A percentile compares a stretch with the other conserved stretches of the same genome.
Evolutionary conservation across 108 stramenopile species (phyloP).

Genomic region (Nannochloropsis gaditana): DNA sequence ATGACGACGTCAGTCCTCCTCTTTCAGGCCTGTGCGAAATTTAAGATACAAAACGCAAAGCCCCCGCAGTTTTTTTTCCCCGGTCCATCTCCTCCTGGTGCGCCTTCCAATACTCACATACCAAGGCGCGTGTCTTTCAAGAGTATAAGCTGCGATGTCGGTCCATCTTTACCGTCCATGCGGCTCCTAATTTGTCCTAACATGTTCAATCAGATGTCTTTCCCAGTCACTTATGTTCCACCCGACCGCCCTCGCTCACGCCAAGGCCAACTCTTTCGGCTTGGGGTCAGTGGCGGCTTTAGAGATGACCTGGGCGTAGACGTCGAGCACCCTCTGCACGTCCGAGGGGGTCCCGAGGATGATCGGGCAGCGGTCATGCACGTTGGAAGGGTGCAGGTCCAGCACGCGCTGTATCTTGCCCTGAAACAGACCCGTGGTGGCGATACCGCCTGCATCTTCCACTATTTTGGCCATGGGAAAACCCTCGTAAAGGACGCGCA

Average conservation of each 20-base stretch:
- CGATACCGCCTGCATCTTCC: slow-evolving; percentile 93
- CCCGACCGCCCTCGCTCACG: background rate
- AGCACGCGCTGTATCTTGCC: slow-evolving; percentile 78
- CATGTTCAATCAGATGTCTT: no score
- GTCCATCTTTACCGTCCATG: no score
- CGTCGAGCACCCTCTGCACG: background rate
- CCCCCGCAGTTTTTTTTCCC: no score
- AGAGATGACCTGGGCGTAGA: background rate
- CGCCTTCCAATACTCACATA: no score
- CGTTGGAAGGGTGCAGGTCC: slow-evolving; percentile 75
- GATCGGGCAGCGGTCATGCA: slow-evolving; percentile 95
- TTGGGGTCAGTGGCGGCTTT: background rate
- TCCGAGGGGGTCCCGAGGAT: slow-evolving; percentile 71
- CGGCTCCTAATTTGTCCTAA: no score
- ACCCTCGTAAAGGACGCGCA: slow-evolving; percentile 94
- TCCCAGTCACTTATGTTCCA: background rate
- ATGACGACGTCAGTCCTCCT: no score
- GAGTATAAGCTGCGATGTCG: no score
- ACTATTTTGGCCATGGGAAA: slow-evolving; percentile 99
- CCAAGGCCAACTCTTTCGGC: background rate
- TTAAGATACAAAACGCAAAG: no score
- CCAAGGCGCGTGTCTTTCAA: no score
- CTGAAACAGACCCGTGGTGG: slow-evolving; percentile 87
- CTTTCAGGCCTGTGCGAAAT: no score
- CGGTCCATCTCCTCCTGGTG: no score